Evolutionary conservation across 164 flowering plant species (phyloP), one percentile per base, ranked within the genome.

Genomic region (Dillenia suffruticosa): DNA sequence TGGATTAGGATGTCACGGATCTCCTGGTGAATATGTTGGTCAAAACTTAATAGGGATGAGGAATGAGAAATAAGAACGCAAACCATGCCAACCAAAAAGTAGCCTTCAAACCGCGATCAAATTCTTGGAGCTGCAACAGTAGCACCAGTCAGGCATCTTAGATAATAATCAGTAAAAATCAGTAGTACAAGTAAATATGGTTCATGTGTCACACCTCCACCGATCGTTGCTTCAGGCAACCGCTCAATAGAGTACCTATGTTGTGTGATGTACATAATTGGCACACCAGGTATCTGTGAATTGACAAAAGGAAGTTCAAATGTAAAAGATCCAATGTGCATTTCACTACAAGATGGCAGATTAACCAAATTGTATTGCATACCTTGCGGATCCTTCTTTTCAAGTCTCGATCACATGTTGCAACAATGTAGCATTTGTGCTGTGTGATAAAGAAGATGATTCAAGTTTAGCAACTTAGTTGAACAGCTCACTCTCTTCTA

Each of bases 311-410:
- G 17, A 61, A 62, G 3, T 14, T 49, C 32, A 57, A n/a, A 24
- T 32, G 40, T 32, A 32, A 6, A 5, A 32, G 6, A 32, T 32
- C 7, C 40, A 32, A 32, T 32, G 40, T 32, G 40, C 40, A 32
- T 0, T 32, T 4, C 40, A 32, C 40, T 32, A 32, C 40, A 4
- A 32, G 40, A 32, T 32, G 7, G 40, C 40, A 32, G 5, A 32
- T 32, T 32, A 32, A 32, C 40, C 40, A 32, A 32, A 32, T 4
- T 32, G 7, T 32, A 47, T 40, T 45, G 22, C 45, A 12, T 80
- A 88, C 99, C 99, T 94, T 91, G 47, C 96, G 83, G 15, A 94
- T 94, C 74, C 97, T 86, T 56, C 96, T 76, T 81, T 94, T 94
- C 73, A 94, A 74, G 74, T 94, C 99, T 68, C 99, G 75, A 86